Base-by-base conservation (phyloP, 192 early-diverging fungal species). In the Coemansia sp. region DNA sequence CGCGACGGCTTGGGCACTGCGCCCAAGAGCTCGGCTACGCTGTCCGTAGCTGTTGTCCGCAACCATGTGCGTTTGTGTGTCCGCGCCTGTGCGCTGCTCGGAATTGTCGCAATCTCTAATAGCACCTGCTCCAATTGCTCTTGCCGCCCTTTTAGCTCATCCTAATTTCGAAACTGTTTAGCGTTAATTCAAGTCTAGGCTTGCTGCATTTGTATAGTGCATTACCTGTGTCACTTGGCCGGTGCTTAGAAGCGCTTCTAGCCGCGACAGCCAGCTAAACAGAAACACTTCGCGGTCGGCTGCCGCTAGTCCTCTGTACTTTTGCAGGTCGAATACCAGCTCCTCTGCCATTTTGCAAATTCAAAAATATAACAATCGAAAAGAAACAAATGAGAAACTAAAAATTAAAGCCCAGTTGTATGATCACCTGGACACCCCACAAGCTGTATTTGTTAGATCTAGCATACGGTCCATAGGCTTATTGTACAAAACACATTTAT, bases 231-330 rank as follows among this genome's bases (percentile, higher is more conserved):
- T 48, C 23, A 25, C 23, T 35, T 5, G 22, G 21, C 15, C 17
- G 2, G 63, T 47, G 60, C 89, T 86, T 10, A 93, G 63, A 49
- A 92, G 86, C 32, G 85, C 82, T 81, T 96, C 93, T 4, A 96
- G 84, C 48, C 73, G 75, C 1, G 92, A 87, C 9, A 98, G 85
- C 94, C 94, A 98, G 71, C 93, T 92, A 67, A 96, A 91, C 1
- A 97, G 66, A 65, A 86, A 88, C 53, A 94, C 80, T 70, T 98
- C 96, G 57, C 88, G 85, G 63, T 91, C 89, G 54, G 83, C 85
- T 0, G 81, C 59, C 24, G 81, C 29, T 32, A 56, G 35, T 5
- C 41, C 41, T n/a, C 41, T 15, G 41, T 45, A 45, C 41, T 45
- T 45, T 45, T 45, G 41, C 41, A 45, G 14, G 15, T 45, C 41